Base-by-base conservation (phyloP, 2,329 filamentous ascomycete species). In the Botrytis tulipae region DNA sequence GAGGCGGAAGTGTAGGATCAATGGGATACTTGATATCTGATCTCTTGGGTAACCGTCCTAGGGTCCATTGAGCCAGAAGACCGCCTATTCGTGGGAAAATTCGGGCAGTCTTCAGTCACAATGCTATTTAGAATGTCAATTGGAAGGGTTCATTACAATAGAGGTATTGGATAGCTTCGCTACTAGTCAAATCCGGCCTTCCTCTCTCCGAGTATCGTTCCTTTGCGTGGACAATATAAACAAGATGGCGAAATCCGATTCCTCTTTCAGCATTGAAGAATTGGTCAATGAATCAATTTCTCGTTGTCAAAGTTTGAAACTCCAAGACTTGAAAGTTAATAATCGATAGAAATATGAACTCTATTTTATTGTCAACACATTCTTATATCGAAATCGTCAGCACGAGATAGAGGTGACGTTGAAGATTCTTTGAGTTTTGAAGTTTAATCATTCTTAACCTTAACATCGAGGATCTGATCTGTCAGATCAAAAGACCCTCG, bases 361-460 rank as follows among this genome's bases (percentile, higher is more conserved):
- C 1, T 7, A 14, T n/a, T 51, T 14, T n/a, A n/a, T n/a, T 51
- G 1, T n/a, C 25, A n/a, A n/a, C 48, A 1, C 4, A 14, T 1
- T n/a, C 6, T n/a, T 16, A 0, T 1, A n/a, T n/a, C 48, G 12
- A n/a, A n/a, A n/a, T 51, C 20, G 22, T n/a, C 25, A n/a, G 48
- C 10, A 14, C 25, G 25, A n/a, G n/a, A n/a, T n/a, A n/a, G 25
- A 51, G n/a, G 48, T 51, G 48, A n/a, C n/a, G 48, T n/a, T n/a
- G 25, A n/a, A 6, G 1, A 14, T n/a, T 51, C 12, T n/a, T 51
- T n/a, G 25, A 51, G 48, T n/a, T 51, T 51, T n/a, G 25, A 51
- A 51, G 48, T n/a, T 51, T n/a, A 51, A 25, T 51, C 10, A 51
- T n/a, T n/a, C 48, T 51, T n/a, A 14, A 51, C 25, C 48, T 51